Evolutionary conservation across 148 eudicot species (phyloP).

Genomic region (Chenopodium quinoa): DNA sequence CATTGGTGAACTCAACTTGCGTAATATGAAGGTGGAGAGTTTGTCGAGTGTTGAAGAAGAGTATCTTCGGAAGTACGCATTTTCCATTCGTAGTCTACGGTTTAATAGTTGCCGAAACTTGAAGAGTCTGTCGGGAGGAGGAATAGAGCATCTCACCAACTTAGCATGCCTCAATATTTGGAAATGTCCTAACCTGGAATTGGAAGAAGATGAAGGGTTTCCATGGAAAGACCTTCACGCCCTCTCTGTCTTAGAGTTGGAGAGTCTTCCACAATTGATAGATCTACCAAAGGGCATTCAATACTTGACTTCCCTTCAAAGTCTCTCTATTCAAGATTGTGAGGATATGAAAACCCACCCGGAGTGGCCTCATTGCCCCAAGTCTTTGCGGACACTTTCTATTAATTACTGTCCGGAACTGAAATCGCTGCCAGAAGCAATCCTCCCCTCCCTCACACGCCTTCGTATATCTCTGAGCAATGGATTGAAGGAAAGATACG

Average conservation of each 20-base stretch:
- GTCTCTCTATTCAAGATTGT: neutral
- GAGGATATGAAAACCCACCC: neutral
- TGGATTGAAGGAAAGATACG: constrained; percentile 3
- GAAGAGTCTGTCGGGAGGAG: too few relatives aligned
- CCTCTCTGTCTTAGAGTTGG: too few relatives aligned
- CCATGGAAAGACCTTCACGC: neutral
- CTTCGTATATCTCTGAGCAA: too few relatives aligned
- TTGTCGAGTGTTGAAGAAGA: neutral
- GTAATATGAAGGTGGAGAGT: neutral
- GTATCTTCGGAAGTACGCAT: too few relatives aligned
- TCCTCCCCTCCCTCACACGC: constrained; percentile 14
- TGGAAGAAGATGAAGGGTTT: neutral
- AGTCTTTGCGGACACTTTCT: neutral
- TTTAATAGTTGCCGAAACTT: too few relatives aligned
- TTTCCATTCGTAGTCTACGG: too few relatives aligned
- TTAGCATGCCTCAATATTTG: accelerated
- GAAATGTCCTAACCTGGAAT: neutral
- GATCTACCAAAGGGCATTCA: constrained; percentile 17
- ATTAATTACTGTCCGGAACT: neutral
- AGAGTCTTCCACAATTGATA: constrained; percentile 2
- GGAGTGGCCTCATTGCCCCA: constrained; percentile 2
- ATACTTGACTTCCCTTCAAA: constrained; percentile 13
- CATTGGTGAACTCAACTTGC: accelerated
- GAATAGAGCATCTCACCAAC: too few relatives aligned
- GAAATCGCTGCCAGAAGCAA: constrained; percentile 20